Base-by-base conservation (phyloP, 176 grass and related monocot species). In the Oryza glumipatula region DNA sequence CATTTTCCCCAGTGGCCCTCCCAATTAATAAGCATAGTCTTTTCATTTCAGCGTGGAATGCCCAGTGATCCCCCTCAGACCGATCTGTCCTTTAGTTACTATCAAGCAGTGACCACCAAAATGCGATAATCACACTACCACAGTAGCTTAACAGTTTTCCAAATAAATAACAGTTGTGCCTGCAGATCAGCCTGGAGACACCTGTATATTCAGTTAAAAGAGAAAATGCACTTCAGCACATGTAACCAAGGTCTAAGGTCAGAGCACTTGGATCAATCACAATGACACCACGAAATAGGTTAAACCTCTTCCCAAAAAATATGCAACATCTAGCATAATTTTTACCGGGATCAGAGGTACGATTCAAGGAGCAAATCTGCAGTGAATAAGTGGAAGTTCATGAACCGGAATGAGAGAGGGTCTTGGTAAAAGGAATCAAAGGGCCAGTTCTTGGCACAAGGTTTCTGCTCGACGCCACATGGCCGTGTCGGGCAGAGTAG, bases 41-140 rank as follows among this genome's bases (percentile, higher is more conserved):
- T 83, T 83, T 87, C 76, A 58, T 77, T 85, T 84, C 76, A 66
- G 49, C 72, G 51, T 84, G 89, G 70, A 90, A 75, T 14, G 64
- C 17, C 64, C 80, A 75, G 13, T 75, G 51, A 90, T 87, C 76
- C 80, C 80, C 32, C 49, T 74, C 61, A 76, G 70, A 45, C 84
- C 84, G 84, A 90, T 90, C 80, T 87, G 85, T 84, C 84, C 35
- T 90, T 19, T 77, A 85, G 72, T 81, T 76, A 76, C 77, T 76
- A 76, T 67, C 51, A 21, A 75, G 43, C 76, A 80, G 51, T 80
- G 70, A 17, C 51, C 84, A 80, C 69, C n/a, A 16, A 77, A 86
- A 74, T 64, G 19, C 52, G 75, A 78, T 49, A 78, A 68, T 54
- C 82, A 39, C 28, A 63, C 58, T 63, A 60, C 32, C 6, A 38